Evolutionary conservation across 352 stramenopile genomes (phyloP).

Genomic region (Phytophthora capsici): DNA sequence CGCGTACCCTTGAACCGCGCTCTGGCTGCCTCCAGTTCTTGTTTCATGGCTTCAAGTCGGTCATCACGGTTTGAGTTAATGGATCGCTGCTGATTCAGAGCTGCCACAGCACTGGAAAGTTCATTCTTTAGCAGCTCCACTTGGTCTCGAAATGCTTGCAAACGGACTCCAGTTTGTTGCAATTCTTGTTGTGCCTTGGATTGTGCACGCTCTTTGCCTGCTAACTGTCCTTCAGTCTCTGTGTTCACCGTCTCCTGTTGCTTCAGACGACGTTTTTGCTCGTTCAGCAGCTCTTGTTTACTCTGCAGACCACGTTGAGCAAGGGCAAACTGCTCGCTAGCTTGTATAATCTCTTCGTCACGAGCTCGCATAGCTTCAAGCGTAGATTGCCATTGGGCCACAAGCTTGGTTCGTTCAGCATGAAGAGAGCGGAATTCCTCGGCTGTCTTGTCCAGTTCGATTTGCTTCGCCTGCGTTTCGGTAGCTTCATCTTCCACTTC

Average conservation of each 20-base stretch:
- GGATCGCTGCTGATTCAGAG: constrained; percentile 81
- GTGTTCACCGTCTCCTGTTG: constrained; percentile 87
- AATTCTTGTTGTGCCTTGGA: constrained; percentile 77
- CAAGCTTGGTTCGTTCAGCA: constrained; percentile 92
- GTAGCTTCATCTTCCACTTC: constrained; percentile 85
- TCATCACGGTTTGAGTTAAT: constrained; percentile 78
- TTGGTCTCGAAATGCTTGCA: constrained; percentile 90
- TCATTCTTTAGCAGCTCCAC: constrained; percentile 94
- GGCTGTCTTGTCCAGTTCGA: constrained; percentile 95
- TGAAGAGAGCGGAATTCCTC: constrained; percentile 95
- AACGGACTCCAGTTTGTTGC: constrained; percentile 52
- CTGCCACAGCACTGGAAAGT: constrained; percentile 84
- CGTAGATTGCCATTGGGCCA: constrained; percentile 95
- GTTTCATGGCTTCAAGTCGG: constrained; percentile 83
- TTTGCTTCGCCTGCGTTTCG: constrained; percentile 95
- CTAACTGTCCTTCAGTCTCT: constrained; percentile 79
- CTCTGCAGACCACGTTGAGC: constrained; percentile 56
- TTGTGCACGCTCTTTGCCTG: constrained; percentile 71
- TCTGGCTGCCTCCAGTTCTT: constrained; percentile 67
- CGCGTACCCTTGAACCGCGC: constrained; percentile 86
- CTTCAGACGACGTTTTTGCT: constrained; percentile 84
- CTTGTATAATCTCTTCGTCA: constrained; percentile 92
- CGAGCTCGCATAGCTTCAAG: constrained; percentile 93
- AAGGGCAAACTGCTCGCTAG: constrained; percentile 90
- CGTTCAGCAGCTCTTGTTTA: constrained; percentile 75